These are phyloP conservation scores for Epichloe glyceriae DNA, from an alignment of 2,329 filamentous ascomycete genomes.

Conservation along the genomic window DNA sequence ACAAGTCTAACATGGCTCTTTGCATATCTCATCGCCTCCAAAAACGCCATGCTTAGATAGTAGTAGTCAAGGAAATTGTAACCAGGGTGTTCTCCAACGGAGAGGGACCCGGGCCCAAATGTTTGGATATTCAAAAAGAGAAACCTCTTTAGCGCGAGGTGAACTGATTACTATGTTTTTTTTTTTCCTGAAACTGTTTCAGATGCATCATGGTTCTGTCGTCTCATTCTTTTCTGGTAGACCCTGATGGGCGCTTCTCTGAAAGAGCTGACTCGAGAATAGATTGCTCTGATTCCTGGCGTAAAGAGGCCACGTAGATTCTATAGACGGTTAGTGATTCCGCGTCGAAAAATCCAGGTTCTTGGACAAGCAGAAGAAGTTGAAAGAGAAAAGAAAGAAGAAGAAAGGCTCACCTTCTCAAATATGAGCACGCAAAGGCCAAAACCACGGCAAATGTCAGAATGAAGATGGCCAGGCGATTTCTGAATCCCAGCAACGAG, in stretches of 20 bases:
- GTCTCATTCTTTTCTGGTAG: neutral
- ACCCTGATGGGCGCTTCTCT: neutral
- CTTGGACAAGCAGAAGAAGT: no score
- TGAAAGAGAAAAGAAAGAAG: neutral
- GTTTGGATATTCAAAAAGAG: neutral
- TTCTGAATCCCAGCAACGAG: slow-evolving; percentile 6
- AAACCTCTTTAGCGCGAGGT: neutral
- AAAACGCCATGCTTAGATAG: slow-evolving; percentile 1
- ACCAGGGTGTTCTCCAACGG: neutral
- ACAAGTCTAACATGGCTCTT: neutral
- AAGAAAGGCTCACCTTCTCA: slow-evolving; percentile 8
- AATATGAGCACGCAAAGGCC: slow-evolving; percentile 8
- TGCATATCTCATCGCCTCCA: neutral
- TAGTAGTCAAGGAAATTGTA: neutral
- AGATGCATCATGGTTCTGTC: neutral
- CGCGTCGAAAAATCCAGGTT: neutral
- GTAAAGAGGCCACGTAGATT: slow-evolving; percentile 1
- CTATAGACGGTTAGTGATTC: neutral
- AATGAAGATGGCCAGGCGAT: slow-evolving; percentile 9
- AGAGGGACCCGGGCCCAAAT: no score
- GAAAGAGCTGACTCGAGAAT: neutral
- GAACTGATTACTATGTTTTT: neutral
- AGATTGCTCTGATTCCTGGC: neutral
- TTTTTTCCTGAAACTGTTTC: neutral
- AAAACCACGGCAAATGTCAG: slow-evolving; percentile 8